phyloP scores from a whole-genome alignment of 202 grass and related monocot genomes.

The Hordeum pubiflorum region DNA sequence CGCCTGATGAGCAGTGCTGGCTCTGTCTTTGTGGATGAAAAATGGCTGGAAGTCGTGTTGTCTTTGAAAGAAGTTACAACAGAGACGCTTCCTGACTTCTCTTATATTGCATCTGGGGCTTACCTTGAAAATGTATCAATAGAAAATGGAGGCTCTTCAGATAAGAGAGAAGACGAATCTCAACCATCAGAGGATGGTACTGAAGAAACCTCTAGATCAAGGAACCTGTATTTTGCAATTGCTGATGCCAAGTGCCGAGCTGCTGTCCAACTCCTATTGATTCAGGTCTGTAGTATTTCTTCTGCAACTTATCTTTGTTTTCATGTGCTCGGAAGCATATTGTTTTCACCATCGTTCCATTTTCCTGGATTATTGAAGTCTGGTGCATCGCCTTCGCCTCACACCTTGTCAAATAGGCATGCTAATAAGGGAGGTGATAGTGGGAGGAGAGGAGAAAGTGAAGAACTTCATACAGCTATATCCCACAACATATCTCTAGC shows the following conservation, averaged over 20 bases:
- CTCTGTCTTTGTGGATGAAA: conserved; percentile 82
- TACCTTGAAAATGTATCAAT: conserved; percentile 54
- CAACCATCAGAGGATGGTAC: conserved; percentile 54
- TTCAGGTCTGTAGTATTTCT: conserved; percentile 65
- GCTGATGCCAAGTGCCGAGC: conserved; percentile 93
- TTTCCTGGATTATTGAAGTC: conserved; percentile 14
- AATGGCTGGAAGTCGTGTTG: conserved; percentile 81
- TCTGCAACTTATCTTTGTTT: background rate
- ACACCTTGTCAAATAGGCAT: background rate
- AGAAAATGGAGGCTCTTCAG: conserved; percentile 54
- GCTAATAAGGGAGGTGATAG: background rate
- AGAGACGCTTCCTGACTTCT: conserved; percentile 89
- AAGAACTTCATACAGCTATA: background rate
- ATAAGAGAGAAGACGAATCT: conserved; percentile 46
- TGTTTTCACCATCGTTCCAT: background rate
- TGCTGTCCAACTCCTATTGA: conserved; percentile 95
- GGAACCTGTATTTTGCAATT: conserved; percentile 87
- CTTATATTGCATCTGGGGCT: conserved; percentile 71
- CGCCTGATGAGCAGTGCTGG: conserved; percentile 96
- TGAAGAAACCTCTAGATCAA: conserved; percentile 59
- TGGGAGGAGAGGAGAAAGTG: background rate
- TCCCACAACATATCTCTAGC: background rate
- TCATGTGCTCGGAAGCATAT: conserved; percentile 8
- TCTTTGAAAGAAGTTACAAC: conserved; percentile 90
- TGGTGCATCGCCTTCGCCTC: background rate